Percentiles rank a stretch among this genome's conserved stretches.
Evolutionary conservation across 1,284 basidiomycete genomes (phyloP).

Genomic region (Gastroboletus turbinatus): DNA sequence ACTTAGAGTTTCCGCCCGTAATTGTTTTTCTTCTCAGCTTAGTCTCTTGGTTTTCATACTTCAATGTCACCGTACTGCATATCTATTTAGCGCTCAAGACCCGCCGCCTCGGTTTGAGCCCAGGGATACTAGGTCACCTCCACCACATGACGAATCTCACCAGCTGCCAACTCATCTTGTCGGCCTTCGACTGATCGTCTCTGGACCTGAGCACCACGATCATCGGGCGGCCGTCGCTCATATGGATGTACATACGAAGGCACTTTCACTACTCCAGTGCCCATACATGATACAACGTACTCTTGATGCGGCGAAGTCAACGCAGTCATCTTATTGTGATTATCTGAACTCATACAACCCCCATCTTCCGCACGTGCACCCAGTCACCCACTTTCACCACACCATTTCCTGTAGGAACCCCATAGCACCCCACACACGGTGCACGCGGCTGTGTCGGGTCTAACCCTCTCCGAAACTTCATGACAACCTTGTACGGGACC

Average conservation of each 20-base stretch:
- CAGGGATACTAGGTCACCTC: too few species aligned
- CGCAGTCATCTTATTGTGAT: background rate
- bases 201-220: too few species aligned
- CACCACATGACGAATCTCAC: too few species aligned
- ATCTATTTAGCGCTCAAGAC: too few species aligned
- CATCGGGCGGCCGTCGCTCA: too few species aligned
- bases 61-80: too few species aligned
- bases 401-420: slow-evolving; percentile 46
- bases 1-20: too few species aligned
- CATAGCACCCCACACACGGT: slow-evolving; percentile 67
- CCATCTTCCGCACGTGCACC: slow-evolving; percentile 48
- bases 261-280: background rate
- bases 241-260: background rate
- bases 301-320: background rate
- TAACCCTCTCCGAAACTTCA: slow-evolving; percentile 62
- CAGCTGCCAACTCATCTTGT: too few species aligned
- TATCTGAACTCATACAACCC: slow-evolving; percentile 17
- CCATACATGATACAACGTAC: background rate
- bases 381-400: slow-evolving; percentile 56
- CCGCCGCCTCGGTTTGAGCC: too few species aligned
- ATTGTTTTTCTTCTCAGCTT: too few species aligned
- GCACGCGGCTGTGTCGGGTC: slow-evolving; percentile 47
- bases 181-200: too few species aligned
- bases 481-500: slow-evolving; percentile 70
- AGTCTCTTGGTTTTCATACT: too few species aligned